Evolutionary conservation across 2,329 filamentous ascomycete genomes (phyloP).

Genomic region (Fusarium odoratissimum): DNA sequence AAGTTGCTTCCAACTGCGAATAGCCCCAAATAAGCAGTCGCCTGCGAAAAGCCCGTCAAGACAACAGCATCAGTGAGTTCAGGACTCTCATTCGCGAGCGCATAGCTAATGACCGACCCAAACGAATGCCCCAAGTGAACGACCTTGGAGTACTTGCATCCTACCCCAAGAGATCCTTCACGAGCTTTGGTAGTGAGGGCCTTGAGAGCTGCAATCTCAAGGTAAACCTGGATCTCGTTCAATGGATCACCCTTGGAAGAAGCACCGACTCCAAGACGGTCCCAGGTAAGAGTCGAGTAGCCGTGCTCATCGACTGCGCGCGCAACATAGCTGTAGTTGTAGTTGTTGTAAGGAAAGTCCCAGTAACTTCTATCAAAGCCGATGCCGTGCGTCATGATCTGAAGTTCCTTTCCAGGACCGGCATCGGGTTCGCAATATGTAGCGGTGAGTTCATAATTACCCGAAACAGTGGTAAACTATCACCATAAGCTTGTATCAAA

Average conservation of each 20-base stretch:
- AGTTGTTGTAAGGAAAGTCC: constrained; percentile 67
- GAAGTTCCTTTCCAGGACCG: constrained; percentile 52
- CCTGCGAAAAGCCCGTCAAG: constrained; percentile 69
- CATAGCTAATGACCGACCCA: constrained; percentile 69
- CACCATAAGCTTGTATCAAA: background rate
- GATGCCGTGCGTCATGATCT: constrained; percentile 57
- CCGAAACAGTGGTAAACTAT: constrained; percentile 62
- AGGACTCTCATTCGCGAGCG: constrained; percentile 63
- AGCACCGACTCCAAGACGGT: constrained; percentile 70
- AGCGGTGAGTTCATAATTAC: constrained; percentile 67
- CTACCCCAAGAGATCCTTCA: constrained; percentile 57
- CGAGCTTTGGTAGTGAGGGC: constrained; percentile 64
- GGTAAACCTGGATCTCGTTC: constrained; percentile 67
- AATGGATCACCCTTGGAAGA: constrained; percentile 70
- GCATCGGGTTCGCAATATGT: constrained; percentile 70
- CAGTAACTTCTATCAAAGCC: constrained; percentile 66
- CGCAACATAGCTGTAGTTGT: constrained; percentile 72
- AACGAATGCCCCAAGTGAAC: constrained; percentile 74
- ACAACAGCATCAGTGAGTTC: constrained; percentile 67
- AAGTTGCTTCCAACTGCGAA: constrained; percentile 61
- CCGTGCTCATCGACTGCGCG: constrained; percentile 64
- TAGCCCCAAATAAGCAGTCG: constrained; percentile 55
- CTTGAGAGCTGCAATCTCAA: constrained; percentile 69
- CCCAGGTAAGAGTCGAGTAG: constrained; percentile 70
- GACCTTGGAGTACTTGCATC: constrained; percentile 54